phyloP scores from a whole-genome alignment of 352 stramenopile genomes.

The Albugo candida region DNA sequence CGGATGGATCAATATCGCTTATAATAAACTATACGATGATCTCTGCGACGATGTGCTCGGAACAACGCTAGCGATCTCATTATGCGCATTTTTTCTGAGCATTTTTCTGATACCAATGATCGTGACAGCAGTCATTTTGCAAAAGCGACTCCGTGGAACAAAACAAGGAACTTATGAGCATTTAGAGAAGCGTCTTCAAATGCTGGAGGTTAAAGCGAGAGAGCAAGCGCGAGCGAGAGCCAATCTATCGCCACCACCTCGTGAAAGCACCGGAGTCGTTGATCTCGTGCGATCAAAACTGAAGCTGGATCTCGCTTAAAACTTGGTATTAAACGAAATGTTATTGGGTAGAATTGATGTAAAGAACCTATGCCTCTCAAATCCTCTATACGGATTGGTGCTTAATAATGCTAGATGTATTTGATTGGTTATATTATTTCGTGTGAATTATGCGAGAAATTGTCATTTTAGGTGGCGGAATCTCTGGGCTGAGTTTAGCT shows the following conservation, averaged over 20 bases:
- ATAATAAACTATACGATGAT: conserved; percentile 50
- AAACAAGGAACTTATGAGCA: conserved; percentile 69
- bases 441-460: conserved; percentile 18
- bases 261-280: too few relatives aligned
- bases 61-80: conserved; percentile 53
- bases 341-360: too few relatives aligned
- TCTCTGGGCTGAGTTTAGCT: conserved; percentile 57
- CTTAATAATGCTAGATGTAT: too few relatives aligned
- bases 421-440: too few relatives aligned
- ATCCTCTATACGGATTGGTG: too few relatives aligned
- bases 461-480: conserved; percentile 63
- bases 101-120: conserved; percentile 61
- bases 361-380: too few relatives aligned
- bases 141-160: conserved; percentile 55
- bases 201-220: conserved; percentile 24
- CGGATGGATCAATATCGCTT: conserved; percentile 64
- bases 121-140: conserved; percentile 38
- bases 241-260: too few relatives aligned
- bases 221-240: conserved; percentile 12
- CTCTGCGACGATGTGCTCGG: conserved; percentile 57
- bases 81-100: conserved; percentile 56
- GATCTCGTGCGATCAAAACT: too few relatives aligned
- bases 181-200: conserved; percentile 41
- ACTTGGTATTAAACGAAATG: too few relatives aligned
- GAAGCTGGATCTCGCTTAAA: too few relatives aligned